Base-by-base conservation (phyloP, 2,329 filamentous ascomycete species). In the Endocalyx cinctus region DNA sequence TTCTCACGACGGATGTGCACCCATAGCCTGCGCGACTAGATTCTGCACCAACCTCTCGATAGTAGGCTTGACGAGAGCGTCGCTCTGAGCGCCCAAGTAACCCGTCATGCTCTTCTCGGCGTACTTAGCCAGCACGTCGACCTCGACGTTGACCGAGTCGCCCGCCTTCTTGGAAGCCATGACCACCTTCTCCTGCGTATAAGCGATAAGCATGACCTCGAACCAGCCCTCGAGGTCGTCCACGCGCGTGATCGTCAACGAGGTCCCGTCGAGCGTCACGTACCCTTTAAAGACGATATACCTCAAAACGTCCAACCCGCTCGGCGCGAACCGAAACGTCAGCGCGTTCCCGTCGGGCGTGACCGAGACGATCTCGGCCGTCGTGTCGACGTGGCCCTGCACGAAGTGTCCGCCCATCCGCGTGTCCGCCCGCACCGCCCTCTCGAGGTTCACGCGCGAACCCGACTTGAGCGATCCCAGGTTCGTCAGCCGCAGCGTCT, bases 391-490 rank as follows among this genome's bases (percentile, higher is more conserved):
- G 61, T 98, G 92, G 25, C 92, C 92, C 65, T 98, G 94, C 19
- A 97, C 90, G 53, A 97, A 95, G 66, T 98, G 92, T 1, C 92
- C 92, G 29, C 94, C 92, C 87, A 98, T 97, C 35, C 92, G 86
- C 28, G 90, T 96, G 51, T 84, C 78, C 5, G 88, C 87, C 13
- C 84, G 83, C 34, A 98, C 89, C 4, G 92, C 90, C 12, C 92
- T 82, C 70, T 98, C 92, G 33, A 98, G 82, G 62, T 98, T 98
- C 46, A 97, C 89, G 15, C 67, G 69, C 40, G 80, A 84, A 26
- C 70, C 70, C 40, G 77, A 58, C 29, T 66, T 62, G 33, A 98
- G 72, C 14, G 69, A 69, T 42, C 89, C 90, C n/a, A 98, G 79
- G 65, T 97, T 94, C 39, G 94, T 98, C 37, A 94, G 79, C 38